Evolutionary conservation across 768 basidiomycete species (phyloP), one percentile per base, ranked within the genome.

Genomic region (Hydnomerulius pinastri): DNA sequence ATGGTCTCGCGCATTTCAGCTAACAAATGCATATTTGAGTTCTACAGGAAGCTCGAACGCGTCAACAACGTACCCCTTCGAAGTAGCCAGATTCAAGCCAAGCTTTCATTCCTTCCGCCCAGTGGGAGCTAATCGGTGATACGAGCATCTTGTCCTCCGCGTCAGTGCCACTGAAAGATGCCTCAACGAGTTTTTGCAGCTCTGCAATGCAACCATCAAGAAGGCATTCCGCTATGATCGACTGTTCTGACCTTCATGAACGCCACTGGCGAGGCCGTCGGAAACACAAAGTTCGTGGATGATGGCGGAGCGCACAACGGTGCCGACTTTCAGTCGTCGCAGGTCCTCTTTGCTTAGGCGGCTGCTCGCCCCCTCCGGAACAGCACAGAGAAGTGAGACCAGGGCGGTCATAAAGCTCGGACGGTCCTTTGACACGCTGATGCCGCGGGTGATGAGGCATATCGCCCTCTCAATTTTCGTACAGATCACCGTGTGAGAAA

Each of bases 121-220:
- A 87, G 55, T 76, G 63, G 3, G 55, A 54, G 39, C 73, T 70
- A 17, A 80, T 72, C 5, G 69, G 65, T 10, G 73, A 62, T 15
- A 78, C 59, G 0, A 82, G 33, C 4, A 57, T 53, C 53, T 70
- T 68, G 59, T 86, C 81, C 12, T 46, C 57, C 3, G 35, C 41
- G 8, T 66, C 68, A 0, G 53, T 51, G 27, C 72, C 64, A 41
- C 78, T 63, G 2, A 86, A 69, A 9, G 65, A 59, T 6, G 63
- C 56, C 0, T 59, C 48, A 15, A 86, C 62, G 17, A 87, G 62
- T 2, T 54, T 49, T 17, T 56, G 54, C 9, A 85, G 55, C 0
- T 67, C 84, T 85, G 50, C 13, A 51, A 32, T 25, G n/a, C 21
- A 12, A 35, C 60, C 23, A 59, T 37, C 18, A 25, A 6, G 38